phyloP scores from a whole-genome alignment of 805 yeast genomes.

The Ogataea paradorogensis region DNA sequence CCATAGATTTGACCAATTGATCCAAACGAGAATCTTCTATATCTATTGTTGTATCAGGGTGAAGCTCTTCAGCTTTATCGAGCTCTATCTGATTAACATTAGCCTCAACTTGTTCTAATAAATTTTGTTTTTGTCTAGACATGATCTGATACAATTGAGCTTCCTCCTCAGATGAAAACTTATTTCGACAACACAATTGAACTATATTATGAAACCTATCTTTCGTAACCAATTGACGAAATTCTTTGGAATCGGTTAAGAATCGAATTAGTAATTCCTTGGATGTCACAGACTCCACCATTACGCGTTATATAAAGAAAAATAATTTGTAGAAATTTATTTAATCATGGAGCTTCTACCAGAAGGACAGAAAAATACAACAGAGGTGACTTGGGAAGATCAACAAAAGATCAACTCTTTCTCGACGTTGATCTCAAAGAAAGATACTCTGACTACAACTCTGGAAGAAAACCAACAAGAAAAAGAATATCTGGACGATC shows the following conservation, averaged over 20 bases:
- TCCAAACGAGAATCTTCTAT: conserved; percentile 20
- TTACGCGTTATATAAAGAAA: conserved; percentile 2
- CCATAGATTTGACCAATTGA: conserved; percentile 24
- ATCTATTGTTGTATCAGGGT: conserved; percentile 4
- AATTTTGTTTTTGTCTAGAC: conserved; percentile 13
- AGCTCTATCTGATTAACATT: conserved; percentile 16
- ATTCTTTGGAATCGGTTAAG: conserved; percentile 22
- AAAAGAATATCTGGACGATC: conserved; percentile 86
- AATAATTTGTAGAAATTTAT: background rate
- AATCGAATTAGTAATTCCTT: conserved; percentile 25
- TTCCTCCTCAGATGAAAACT: conserved; percentile 2
- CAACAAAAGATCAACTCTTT: conserved; percentile 88
- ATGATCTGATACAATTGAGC: conserved; percentile 19
- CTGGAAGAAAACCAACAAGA: conserved; percentile 55
- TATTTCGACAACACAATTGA: conserved; percentile 8
- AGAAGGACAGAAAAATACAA: conserved; percentile 50
- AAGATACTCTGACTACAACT: conserved; percentile 53
- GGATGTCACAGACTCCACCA: conserved; percentile 14
- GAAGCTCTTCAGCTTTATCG: conserved; percentile 6
- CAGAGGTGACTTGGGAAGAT: conserved; percentile 76
- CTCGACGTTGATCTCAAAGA: conserved; percentile 73
- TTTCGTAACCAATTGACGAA: conserved; percentile 23
- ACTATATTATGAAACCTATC: conserved; percentile 20
- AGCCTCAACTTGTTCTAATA: conserved; percentile 11
- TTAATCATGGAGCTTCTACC: conserved; percentile 41